These are phyloP conservation scores for Seiridium unicorne DNA, from an alignment of 2,329 filamentous ascomycete genomes.

Conservation along the genomic window DNA sequence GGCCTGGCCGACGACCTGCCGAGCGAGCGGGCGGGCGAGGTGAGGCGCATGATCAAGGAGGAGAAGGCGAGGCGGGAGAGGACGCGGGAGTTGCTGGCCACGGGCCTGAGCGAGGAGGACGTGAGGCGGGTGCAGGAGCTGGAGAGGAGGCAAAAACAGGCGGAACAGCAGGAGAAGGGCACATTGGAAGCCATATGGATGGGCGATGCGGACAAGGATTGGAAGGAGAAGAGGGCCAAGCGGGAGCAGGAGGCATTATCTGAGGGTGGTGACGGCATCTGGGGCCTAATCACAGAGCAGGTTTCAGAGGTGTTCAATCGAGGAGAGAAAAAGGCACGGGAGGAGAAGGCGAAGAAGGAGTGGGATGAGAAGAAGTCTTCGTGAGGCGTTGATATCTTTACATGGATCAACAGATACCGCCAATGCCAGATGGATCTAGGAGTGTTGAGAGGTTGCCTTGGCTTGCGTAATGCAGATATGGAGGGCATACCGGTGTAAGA, in stretches of 20 bases:
- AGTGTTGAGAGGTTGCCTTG: too few species aligned
- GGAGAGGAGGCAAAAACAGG: constrained; percentile 16
- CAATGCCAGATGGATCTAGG: background rate
- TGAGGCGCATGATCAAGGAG: constrained; percentile 44
- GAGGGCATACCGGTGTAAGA: too few species aligned
- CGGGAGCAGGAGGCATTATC: constrained; percentile 52
- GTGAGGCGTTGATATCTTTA: background rate
- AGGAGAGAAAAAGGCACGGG: constrained; percentile 21
- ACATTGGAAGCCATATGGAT: constrained; percentile 53
- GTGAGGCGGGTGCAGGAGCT: constrained; percentile 24
- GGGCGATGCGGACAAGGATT: constrained; percentile 54
- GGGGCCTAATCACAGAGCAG: constrained; percentile 56
- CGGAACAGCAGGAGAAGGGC: constrained; percentile 15
- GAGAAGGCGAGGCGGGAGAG: constrained; percentile 35
- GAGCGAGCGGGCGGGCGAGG: constrained; percentile 52
- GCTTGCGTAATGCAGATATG: too few species aligned
- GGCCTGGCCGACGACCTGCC: constrained; percentile 39
- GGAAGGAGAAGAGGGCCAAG: constrained; percentile 50
- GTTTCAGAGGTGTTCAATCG: constrained; percentile 49
- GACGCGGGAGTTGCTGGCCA: constrained; percentile 20
- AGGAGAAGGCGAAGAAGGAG: constrained; percentile 20
- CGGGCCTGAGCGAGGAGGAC: constrained; percentile 21
- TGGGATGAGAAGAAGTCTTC: background rate
- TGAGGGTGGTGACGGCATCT: constrained; percentile 52
- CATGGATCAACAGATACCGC: background rate